phyloP scores from a whole-genome alignment of 805 yeast species.

The Pichia cephalocereana region DNA sequence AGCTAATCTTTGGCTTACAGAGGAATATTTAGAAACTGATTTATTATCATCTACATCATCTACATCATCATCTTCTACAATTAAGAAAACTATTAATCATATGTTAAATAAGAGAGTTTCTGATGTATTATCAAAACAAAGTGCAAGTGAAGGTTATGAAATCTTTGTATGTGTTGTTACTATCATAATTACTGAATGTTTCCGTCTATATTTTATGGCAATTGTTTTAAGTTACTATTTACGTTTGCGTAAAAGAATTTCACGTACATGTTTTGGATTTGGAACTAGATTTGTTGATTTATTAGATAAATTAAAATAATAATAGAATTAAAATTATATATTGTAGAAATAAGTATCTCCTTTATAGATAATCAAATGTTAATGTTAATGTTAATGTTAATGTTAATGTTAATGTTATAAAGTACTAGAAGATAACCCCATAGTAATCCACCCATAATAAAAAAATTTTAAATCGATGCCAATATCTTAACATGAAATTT shows the following conservation, averaged over 20 bases:
- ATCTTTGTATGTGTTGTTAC: constrained; percentile 46
- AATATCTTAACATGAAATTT: too few species aligned
- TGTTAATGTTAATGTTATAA: too few species aligned
- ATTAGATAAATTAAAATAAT: background rate
- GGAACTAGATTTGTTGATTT: constrained; percentile 1
- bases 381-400: too few species aligned
- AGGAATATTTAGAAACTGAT: background rate
- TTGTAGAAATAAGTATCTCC: too few species aligned
- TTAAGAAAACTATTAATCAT: background rate
- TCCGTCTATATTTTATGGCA: constrained; percentile 53
- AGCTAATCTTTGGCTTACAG: constrained; percentile 59
- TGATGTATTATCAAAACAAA: constrained; percentile 34
- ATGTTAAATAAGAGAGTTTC: constrained; percentile 14
- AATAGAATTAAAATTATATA: too few species aligned
- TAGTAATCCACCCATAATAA: too few species aligned
- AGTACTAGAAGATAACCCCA: too few species aligned
- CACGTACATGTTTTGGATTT: constrained; percentile 3
- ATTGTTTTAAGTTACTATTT: constrained; percentile 31
- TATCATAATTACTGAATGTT: constrained; percentile 36
- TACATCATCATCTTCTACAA: background rate
- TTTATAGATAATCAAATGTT: too few species aligned
- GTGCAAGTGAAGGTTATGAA: constrained; percentile 55
- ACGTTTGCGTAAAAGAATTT: constrained; percentile 5
- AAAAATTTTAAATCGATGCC: too few species aligned
- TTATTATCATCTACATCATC: background rate